A percentile compares a stretch with the other conserved stretches of the same genome.
Evolutionary conservation across 169 alveolate species (phyloP).

Genomic region (Eimeria brunetti): DNA sequence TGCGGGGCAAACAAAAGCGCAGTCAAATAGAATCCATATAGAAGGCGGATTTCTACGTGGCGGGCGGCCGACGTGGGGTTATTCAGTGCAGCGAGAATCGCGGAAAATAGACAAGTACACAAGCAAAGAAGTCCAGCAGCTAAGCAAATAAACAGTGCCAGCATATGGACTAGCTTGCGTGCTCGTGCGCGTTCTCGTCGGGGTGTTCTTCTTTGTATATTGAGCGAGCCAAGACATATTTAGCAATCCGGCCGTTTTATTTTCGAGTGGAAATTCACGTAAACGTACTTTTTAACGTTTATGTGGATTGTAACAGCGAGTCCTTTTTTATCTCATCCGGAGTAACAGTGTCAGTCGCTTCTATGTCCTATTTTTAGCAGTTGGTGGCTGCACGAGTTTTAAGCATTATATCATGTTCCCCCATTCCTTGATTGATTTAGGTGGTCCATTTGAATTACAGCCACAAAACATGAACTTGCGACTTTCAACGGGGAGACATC

Average conservation of each 20-base stretch:
- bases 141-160: too few relatives aligned
- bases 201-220: neutral
- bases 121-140: too few relatives aligned
- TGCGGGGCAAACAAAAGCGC: neutral
- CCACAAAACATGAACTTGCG: too few relatives aligned
- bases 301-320: neutral
- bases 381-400: neutral
- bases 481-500: neutral
- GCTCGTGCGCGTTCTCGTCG: neutral
- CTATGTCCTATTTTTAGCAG: neutral
- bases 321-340: neutral
- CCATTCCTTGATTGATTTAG: neutral
- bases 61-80: neutral
- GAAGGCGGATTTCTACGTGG: neutral
- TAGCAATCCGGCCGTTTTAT: neutral
- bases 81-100: neutral
- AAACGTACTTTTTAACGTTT: neutral
- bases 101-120: neutral
- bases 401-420: neutral
- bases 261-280: neutral
- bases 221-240: neutral
- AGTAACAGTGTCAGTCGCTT: neutral
- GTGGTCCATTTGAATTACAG: neutral
- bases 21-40: too few relatives aligned
- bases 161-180: neutral